Conservation (phyloP, 352 stramenopile species). For the Globisporangium perplexum region DNA sequence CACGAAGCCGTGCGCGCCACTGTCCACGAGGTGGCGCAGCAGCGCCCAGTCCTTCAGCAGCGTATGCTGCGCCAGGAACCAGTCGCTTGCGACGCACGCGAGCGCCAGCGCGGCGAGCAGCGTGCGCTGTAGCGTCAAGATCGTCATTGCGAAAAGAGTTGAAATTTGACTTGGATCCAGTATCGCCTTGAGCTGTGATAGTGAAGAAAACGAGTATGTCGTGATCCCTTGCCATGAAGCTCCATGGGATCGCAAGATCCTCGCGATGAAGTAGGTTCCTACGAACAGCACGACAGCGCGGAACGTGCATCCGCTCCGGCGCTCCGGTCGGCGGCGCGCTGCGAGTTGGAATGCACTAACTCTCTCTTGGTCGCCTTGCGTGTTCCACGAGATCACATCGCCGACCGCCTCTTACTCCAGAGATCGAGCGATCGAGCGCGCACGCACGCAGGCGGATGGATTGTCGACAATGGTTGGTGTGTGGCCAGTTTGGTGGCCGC, state of each 20-base stretch:
- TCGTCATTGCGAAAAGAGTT: background rate
- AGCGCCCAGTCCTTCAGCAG: constrained; percentile 31
- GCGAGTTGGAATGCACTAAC: background rate
- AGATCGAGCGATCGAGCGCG: background rate
- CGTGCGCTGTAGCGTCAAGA: constrained; percentile 14
- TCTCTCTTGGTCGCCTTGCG: too few species aligned
- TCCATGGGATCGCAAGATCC: too few species aligned
- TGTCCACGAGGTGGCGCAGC: constrained; percentile 62
- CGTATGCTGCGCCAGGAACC: constrained; percentile 51
- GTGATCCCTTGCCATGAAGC: too few species aligned
- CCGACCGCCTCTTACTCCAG: too few species aligned
- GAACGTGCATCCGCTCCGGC: too few species aligned
- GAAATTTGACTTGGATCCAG: background rate
- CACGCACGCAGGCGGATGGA: too few species aligned
- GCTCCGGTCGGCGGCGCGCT: background rate
- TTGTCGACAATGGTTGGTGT: background rate
- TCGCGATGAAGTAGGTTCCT: too few species aligned
- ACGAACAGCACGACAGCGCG: too few species aligned
- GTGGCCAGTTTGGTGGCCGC: background rate
- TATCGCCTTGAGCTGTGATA: too few species aligned
- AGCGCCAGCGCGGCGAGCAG: constrained; percentile 43
- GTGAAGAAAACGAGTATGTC: too few species aligned
- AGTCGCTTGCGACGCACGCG: constrained; percentile 47
- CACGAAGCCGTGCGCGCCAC: constrained; percentile 41
- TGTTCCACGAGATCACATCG: too few species aligned